Evolutionary conservation across 1,139 yeast species (phyloP).

Genomic region (Yamadazyma pseudoaaseri): DNA sequence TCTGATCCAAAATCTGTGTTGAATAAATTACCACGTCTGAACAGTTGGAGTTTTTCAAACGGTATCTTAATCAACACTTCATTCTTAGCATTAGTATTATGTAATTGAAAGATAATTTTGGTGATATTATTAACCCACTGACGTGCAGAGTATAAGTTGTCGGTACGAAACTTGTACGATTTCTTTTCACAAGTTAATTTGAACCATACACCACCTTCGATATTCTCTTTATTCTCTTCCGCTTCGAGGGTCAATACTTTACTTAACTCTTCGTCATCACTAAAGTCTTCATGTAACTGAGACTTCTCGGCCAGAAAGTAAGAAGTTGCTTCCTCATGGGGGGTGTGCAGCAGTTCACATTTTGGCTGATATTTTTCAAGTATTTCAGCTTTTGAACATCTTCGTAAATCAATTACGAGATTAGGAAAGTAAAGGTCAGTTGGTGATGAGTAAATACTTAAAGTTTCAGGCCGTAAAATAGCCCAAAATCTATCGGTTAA

Average conservation of each 20-base stretch:
- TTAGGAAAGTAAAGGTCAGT: slow-evolving; percentile 82
- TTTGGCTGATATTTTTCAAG: slow-evolving; percentile 28
- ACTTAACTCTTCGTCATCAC: slow-evolving; percentile 25
- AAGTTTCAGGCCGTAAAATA: slow-evolving; percentile 64
- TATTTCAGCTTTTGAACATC: slow-evolving; percentile 62
- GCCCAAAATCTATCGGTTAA: slow-evolving; percentile 66
- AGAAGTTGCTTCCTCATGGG: neutral
- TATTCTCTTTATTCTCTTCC: slow-evolving; percentile 29
- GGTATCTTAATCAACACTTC: slow-evolving; percentile 81
- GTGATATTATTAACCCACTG: slow-evolving; percentile 78
- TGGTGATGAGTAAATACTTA: slow-evolving; percentile 67
- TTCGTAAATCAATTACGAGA: slow-evolving; percentile 68
- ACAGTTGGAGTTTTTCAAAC: slow-evolving; percentile 47
- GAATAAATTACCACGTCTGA: slow-evolving; percentile 26
- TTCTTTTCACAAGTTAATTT: slow-evolving; percentile 56
- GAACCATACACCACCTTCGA: slow-evolving; percentile 47
- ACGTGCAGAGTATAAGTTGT: slow-evolving; percentile 67
- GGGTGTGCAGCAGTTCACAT: slow-evolving; percentile 8
- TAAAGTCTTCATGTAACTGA: slow-evolving; percentile 15
- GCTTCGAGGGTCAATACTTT: slow-evolving; percentile 24
- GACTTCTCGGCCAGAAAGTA: slow-evolving; percentile 8
- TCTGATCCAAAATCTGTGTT: slow-evolving; percentile 13
- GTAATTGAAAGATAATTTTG: slow-evolving; percentile 63
- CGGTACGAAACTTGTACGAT: slow-evolving; percentile 69
- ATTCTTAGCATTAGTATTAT: slow-evolving; percentile 66